phyloP scores from a whole-genome alignment of 2,329 filamentous ascomycete genomes.

The Fusarium caatingaense region DNA sequence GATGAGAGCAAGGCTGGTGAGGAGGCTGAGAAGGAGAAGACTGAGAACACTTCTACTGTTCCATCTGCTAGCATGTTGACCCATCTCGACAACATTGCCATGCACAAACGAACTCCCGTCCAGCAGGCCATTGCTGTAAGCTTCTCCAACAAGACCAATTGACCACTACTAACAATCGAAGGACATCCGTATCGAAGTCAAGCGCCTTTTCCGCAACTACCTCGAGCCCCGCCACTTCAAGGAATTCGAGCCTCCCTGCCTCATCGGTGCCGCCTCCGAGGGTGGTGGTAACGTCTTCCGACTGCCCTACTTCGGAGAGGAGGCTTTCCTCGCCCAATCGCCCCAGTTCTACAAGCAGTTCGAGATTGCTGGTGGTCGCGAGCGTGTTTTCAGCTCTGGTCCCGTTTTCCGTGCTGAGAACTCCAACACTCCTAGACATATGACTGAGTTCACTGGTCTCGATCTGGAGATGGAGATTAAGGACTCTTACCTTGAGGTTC shows the following conservation, averaged over 20 bases:
- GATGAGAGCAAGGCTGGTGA: conserved; percentile 64
- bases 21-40: conserved; percentile 58
- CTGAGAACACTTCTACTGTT: conserved; percentile 57
- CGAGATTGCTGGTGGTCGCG: conserved; percentile 81
- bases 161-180: too few relatives aligned
- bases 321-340: conserved; percentile 82
- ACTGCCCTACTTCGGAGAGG: conserved; percentile 87
- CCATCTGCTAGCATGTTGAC: conserved; percentile 84
- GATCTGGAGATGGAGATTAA: conserved; percentile 93
- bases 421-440: conserved; percentile 84
- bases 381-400: conserved; percentile 82
- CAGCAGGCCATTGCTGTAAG: conserved; percentile 79
- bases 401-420: conserved; percentile 90
- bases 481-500: conserved; percentile 78
- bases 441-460: conserved; percentile 90
- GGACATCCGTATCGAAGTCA: conserved; percentile 21
- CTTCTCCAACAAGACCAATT: too few relatives aligned
- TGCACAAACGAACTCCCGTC: conserved; percentile 91
- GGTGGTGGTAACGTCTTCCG: conserved; percentile 93
- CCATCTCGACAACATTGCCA: conserved; percentile 88
- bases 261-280: conserved; percentile 91
- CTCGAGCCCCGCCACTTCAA: conserved; percentile 60
- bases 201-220: conserved; percentile 63
- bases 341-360: conserved; percentile 92
- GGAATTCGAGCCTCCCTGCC: conserved; percentile 86